phyloP scores from a whole-genome alignment of 177 flowering plant species.

The Tripterygium wilfordii region DNA sequence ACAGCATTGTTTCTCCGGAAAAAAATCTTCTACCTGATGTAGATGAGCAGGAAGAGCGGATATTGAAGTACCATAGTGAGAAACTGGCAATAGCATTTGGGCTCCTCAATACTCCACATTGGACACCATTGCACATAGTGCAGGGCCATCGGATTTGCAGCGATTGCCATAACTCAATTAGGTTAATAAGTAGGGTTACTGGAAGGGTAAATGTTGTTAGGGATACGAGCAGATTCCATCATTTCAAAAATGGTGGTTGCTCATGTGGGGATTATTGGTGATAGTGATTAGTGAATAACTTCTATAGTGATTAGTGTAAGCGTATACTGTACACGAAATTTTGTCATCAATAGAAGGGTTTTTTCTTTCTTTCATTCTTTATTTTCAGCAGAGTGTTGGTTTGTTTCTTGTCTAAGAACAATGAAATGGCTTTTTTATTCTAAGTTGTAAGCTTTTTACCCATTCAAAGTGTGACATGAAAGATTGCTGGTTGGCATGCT shows the following conservation, averaged over 20 bases:
- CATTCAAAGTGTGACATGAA: too few species aligned
- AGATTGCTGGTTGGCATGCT: too few species aligned
- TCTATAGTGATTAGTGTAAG: too few species aligned
- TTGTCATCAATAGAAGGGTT: too few species aligned
- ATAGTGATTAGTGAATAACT: too few species aligned
- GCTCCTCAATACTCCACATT: constrained; percentile 44
- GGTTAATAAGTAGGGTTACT: constrained; percentile 50
- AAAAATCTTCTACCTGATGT: constrained; percentile 71
- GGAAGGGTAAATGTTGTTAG: constrained; percentile 53
- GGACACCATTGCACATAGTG: constrained; percentile 54
- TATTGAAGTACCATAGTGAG: constrained; percentile 54
- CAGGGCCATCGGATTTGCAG: constrained; percentile 69
- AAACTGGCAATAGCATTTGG: constrained; percentile 72
- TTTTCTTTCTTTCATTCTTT: too few species aligned
- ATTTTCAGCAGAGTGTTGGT: too few species aligned
- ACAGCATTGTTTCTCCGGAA: constrained; percentile 40
- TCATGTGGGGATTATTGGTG: constrained; percentile 93
- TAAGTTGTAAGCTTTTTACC: too few species aligned
- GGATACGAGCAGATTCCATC: constrained; percentile 79
- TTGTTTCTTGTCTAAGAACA: too few species aligned
- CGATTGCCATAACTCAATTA: constrained; percentile 62
- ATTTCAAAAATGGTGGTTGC: constrained; percentile 63
- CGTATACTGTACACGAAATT: too few species aligned
- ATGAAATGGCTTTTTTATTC: too few species aligned
- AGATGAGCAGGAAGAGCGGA: constrained; percentile 44